Evolutionary conservation across 345 rosid genomes (phyloP).

Genomic region (Jatropha curcas): DNA sequence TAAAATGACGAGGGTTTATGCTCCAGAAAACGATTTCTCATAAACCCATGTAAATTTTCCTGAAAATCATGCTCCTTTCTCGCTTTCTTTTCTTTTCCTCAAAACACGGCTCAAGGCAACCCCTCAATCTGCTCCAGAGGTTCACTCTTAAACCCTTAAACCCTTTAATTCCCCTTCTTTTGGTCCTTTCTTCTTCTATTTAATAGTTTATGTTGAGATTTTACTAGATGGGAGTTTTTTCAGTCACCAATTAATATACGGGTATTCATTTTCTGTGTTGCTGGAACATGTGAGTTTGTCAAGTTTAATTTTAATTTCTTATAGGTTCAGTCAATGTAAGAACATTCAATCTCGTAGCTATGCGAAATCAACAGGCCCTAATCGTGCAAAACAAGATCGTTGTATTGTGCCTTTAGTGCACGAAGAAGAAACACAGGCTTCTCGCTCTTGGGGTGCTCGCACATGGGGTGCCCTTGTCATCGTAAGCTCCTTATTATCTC

Average conservation of each 20-base stretch:
- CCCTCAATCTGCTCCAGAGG: conserved; percentile 23
- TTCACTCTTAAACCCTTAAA: conserved; percentile 5
- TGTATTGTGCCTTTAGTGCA: conserved; percentile 22
- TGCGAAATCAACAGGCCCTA: conserved; percentile 45
- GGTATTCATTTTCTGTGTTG: neutral
- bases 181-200: neutral
- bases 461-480: conserved; percentile 13
- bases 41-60: conserved; percentile 3
- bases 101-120: conserved; percentile 3
- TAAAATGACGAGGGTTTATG: neutral
- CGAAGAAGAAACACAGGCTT: conserved; percentile 36
- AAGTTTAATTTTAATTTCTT: neutral
- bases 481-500: conserved; percentile 43
- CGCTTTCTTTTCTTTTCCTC: conserved; percentile 20
- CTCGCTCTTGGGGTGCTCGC: conserved; percentile 44
- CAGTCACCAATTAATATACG: neutral
- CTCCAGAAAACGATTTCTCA: neutral
- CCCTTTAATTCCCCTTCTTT: no score
- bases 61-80: conserved; percentile 1
- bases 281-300: neutral
- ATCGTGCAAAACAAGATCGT: conserved; percentile 23
- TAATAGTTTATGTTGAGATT: neutral
- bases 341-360: conserved; percentile 51
- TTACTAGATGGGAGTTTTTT: neutral
- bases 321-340: conserved; percentile 42